Percentiles rank a stretch among this genome's conserved stretches.
phyloP scores from a whole-genome alignment of 2,329 filamentous ascomycete species.

The Colletotrichum sp. region DNA sequence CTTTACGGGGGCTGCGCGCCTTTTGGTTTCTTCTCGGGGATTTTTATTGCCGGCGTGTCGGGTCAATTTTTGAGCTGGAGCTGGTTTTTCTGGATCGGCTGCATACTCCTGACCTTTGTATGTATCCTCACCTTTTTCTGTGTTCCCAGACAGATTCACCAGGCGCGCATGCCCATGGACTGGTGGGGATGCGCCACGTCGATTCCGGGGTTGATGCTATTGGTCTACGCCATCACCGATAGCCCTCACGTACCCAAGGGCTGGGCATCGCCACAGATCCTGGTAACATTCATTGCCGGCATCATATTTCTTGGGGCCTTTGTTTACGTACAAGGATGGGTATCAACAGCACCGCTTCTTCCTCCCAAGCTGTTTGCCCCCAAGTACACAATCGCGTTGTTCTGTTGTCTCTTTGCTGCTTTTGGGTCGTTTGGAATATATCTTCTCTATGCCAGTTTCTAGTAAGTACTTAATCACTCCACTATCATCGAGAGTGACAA shows the following conservation, averaged over 20 bases:
- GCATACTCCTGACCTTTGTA: slow-evolving; percentile 43
- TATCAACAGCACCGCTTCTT: neutral
- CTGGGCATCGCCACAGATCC: neutral
- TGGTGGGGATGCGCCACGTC: neutral
- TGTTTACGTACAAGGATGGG: neutral
- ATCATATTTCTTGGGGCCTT: neutral
- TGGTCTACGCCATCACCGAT: neutral
- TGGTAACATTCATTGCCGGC: neutral
- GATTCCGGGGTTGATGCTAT: neutral
- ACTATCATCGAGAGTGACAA: neutral
- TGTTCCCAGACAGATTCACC: neutral
- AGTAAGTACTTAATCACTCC: neutral
- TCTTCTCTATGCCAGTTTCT: neutral
- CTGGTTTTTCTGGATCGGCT: neutral
- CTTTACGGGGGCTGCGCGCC: neutral
- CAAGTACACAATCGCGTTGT: neutral
- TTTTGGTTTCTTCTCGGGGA: neutral
- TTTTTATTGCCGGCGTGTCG: neutral
- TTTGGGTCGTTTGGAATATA: neutral
- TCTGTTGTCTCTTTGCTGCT: neutral
- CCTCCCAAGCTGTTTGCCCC: neutral
- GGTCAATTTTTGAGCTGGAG: neutral
- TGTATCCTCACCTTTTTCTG: slow-evolving; percentile 44
- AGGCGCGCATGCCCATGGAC: slow-evolving; percentile 56
- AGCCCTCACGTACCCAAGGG: neutral